Evolutionary conservation across 495 filamentous ascomycete species (phyloP).

Genomic region (Thozetella sp.): DNA sequence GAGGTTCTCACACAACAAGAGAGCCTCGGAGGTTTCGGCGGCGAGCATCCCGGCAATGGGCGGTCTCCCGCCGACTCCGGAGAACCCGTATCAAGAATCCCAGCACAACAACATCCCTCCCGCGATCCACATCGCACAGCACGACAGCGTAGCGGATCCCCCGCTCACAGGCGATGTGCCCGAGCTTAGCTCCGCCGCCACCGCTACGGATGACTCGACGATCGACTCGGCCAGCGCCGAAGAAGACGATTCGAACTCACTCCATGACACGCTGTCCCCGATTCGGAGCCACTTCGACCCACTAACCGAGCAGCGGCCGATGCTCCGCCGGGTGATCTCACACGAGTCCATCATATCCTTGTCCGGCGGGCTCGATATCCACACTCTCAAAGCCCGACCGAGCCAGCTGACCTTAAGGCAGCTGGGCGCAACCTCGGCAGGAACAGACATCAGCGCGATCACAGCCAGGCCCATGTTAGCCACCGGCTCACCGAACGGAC

Average conservation of each 20-base stretch:
- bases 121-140: too few species aligned
- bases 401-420: slow-evolving; percentile 50
- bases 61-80: slow-evolving; percentile 18
- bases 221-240: slow-evolving; percentile 9
- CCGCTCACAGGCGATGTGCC: slow-evolving; percentile 21
- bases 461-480: slow-evolving; percentile 41
- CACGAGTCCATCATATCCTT: slow-evolving; percentile 59
- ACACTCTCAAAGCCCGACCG: slow-evolving; percentile 52
- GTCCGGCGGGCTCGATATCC: slow-evolving; percentile 55
- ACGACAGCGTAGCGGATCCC: slow-evolving; percentile 5
- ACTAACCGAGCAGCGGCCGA: slow-evolving; percentile 9
- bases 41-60: slow-evolving; percentile 40
- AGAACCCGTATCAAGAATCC: slow-evolving; percentile 6
- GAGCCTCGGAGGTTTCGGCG: slow-evolving; percentile 53
- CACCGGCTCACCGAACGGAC: slow-evolving; percentile 21
- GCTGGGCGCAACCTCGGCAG: slow-evolving; percentile 40
- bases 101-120: too few species aligned
- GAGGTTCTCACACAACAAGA: slow-evolving; percentile 50
- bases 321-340: slow-evolving; percentile 41
- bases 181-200: slow-evolving; percentile 1
- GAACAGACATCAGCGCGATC: slow-evolving; percentile 40
- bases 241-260: slow-evolving; percentile 2
- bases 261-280: background rate
- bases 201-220: slow-evolving; percentile 20
- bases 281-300: slow-evolving; percentile 17